Base-by-base conservation (phyloP, 73 alveolate genomes). In the Tetrahymena malaccensis region DNA sequence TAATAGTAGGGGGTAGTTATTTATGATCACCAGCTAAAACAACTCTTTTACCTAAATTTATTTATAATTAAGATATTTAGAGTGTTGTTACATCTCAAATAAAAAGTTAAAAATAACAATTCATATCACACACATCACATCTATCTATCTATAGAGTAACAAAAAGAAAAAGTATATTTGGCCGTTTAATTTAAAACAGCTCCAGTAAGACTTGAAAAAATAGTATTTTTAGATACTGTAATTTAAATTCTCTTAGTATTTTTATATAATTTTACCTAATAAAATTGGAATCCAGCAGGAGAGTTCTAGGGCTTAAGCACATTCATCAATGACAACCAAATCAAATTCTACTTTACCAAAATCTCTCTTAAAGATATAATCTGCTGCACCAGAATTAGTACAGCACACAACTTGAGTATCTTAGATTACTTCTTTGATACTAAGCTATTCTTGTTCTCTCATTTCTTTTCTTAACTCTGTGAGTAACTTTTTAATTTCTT, bases 1-100 rank as follows among this genome's bases (percentile, higher is more conserved):
- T 99, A 2, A 99, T 97, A 0, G 99, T 99, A 19, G 99, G 99
- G 25, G 99, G 99, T 35, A 99, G 98, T 96, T 99, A 99, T 93
- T 98, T 96, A 94, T 99, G 99, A 96, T 99, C 99, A n/a, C 99
- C 99, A 5, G 99, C 99, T 94, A 99, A 96, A 37, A 99, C 98
- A 84, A 97, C 96, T 98, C 98, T 99, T 89, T 97, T 98, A 70
- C 89, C 89, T 70, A 22, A 27, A 70, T 11, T 7, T 70, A 70
- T 19, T 22, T 5, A 70, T 31, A 70, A 27, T 19, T 70, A 25
- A 50, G 83, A 50, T 50, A 50, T 50, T 50, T 2, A 15, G 16
- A 50, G n/a, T n/a, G n/a, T 1, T 50, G 10, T 11, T 15, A 50
- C 27, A 50, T 2, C 83, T 50, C 25, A 44, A 15, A 50, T 11